Evolutionary conservation across 2,329 filamentous ascomycete genomes (phyloP), one percentile per base, ranked within the genome.

Genomic region (Mariannaea elegans): DNA sequence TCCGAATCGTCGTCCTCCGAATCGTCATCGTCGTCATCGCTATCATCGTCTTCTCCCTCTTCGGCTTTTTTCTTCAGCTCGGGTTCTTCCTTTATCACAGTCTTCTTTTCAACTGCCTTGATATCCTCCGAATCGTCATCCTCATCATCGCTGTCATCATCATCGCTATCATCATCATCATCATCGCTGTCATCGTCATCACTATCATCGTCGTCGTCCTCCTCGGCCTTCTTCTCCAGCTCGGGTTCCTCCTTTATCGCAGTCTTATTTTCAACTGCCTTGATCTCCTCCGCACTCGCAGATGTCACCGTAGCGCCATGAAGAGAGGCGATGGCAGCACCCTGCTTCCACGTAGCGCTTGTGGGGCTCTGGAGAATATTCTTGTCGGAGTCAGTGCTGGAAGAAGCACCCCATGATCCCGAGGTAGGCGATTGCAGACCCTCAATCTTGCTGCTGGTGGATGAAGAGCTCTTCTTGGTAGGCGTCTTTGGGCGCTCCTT

Each of bases 351-450:
- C 2, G 72, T 74, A 13, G 76, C 72, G 54, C 71, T 77, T 24
- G 75, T 78, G 14, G 77, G 81, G 62, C 77, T 80, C 70, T 83
- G 81, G 41, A 82, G 64, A 16, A 73, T 69, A 49, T 72, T 70
- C 18, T 70, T 69, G 4, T 70, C 65, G 16, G 64, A 58, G 44
- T 72, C 68, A 50, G 54, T 63, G 56, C 52, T 54, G 12, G 41
- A 5, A 29, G 68, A 65, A 12, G 68, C 67, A 52, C 72, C 75
- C 80, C 80, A 82, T n/a, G 78, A 76, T 7, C 77, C 74, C 9
- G 76, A 76, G 7, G 77, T 81, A 1, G 81, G 80, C 1, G 80
- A 82, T 61, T 82, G 81, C 19, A 83, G 73, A 4, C 76, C 77
- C 3, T 72, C 66, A 9, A 7, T 62, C 56, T 45, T 66, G 56